A percentile compares a stretch with the other conserved stretches of the same genome.
phyloP scores from a whole-genome alignment of 805 yeast genomes.

The Wickerhamomyces subpelliculosus region DNA sequence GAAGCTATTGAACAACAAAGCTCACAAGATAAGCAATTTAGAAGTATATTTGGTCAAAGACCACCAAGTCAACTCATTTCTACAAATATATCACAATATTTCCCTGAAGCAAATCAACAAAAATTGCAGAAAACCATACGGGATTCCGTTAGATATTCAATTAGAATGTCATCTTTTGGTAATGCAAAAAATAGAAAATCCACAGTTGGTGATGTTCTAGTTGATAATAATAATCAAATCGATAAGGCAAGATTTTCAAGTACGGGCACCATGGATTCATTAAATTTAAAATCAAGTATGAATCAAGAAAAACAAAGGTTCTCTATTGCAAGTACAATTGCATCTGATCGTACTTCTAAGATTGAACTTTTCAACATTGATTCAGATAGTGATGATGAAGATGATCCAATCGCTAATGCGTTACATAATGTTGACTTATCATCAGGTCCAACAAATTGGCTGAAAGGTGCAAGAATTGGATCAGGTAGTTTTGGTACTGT shows the following conservation, averaged over 20 bases:
- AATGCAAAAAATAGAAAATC: constrained; percentile 24
- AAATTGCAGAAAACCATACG: constrained; percentile 75
- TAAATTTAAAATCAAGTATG: constrained; percentile 24
- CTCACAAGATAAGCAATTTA: constrained; percentile 20
- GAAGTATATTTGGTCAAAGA: constrained; percentile 69
- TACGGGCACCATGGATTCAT: constrained; percentile 21
- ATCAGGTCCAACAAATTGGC: constrained; percentile 75
- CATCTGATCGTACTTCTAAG: constrained; percentile 17
- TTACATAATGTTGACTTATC: constrained; percentile 11
- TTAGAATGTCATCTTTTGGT: constrained; percentile 39
- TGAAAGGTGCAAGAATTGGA: constrained; percentile 89
- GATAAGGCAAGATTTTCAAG: constrained; percentile 36
- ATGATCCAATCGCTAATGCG: constrained; percentile 3
- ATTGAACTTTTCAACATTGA: constrained; percentile 20
- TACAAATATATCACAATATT: constrained; percentile 80
- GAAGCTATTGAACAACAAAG: constrained; percentile 8
- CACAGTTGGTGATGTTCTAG: constrained; percentile 59
- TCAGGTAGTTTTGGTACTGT: constrained; percentile 95
- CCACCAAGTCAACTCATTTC: constrained; percentile 93
- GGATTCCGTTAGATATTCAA: constrained; percentile 76
- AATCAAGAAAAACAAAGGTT: constrained; percentile 21
- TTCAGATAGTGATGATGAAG: constrained; percentile 12
- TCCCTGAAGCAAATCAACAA: constrained; percentile 73
- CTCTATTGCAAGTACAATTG: constrained; percentile 17
- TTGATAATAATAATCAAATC: constrained; percentile 49